Evolutionary conservation across 306 rosid species (phyloP), one percentile per base, ranked within the genome.

Genomic region (Lathyrus tuberosus): DNA sequence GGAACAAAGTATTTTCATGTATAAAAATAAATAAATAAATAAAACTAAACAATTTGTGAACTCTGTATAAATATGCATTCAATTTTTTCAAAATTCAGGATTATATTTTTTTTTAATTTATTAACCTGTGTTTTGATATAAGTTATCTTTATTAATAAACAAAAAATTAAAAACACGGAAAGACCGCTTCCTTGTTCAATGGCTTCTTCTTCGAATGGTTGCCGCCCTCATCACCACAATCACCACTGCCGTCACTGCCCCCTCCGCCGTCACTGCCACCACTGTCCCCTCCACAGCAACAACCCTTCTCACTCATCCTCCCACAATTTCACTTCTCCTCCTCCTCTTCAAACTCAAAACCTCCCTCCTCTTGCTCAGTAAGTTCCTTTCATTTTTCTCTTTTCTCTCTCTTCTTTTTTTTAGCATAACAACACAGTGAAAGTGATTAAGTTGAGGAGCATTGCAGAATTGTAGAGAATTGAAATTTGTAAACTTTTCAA

Each of bases 161-260:
- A 20, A 20, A 35, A 35, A 35, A 7, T 2, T 6, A 6, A 35
- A 35, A 35, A 35, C 40, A 35, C 40, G 40, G 10, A 35, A 35
- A 35, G 2, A 35, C 40, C 40, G 40, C 40, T 35, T 35, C 10
- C 49, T 44, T 13, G 3, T 44, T 44, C 17, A 44, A 44, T 51
- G 57, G 26, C 57, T 18, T 16, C 54, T 54, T 58, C 13, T 59
- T 60, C 63, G 16, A 62, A 68, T 5, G 40, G 51, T 14, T 42
- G 18, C 48, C 53, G 72, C 70, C 60, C 49, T 49, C 54, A 4
- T n/a, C 76, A 61, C 13, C 68, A 10, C 9, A 70, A 70, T 2
- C 54, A 48, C 26, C 84, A 71, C 76, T 65, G 73, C 54, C 38
- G 10, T 5, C 77, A 71, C 81, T 71, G 76, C 7, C 77, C 62